Evolutionary conservation across 179 eudicot species (phyloP).

Genomic region (Pouteria campechiana): DNA sequence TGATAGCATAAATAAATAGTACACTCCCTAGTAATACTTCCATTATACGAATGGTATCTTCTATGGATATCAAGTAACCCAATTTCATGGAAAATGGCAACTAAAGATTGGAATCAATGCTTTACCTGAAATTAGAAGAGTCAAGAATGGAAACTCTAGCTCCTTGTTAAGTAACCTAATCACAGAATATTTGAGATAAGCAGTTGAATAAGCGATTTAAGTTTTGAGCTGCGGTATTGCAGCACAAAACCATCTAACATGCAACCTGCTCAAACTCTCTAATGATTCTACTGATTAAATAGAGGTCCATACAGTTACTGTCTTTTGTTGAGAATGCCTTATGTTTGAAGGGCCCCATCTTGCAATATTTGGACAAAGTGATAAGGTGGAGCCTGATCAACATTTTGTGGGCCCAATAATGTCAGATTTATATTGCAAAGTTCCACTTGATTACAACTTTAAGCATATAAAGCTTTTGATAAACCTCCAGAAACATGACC

Average conservation of each 20-base stretch:
- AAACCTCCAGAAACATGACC: no score
- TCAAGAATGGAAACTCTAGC: slow-evolving; percentile 81
- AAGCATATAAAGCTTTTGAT: no score
- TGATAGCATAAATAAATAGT: no score
- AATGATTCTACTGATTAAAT: background rate
- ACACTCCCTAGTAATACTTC: no score
- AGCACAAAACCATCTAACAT: no score
- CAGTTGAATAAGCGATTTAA: background rate
- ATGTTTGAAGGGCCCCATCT: no score
- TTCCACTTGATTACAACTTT: background rate
- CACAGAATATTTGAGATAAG: background rate
- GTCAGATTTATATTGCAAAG: background rate
- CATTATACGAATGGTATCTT: no score
- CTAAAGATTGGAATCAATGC: no score
- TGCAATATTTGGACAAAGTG: no score
- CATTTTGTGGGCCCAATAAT: background rate
- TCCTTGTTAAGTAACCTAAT: slow-evolving; percentile 54
- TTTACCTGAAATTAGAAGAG: slow-evolving; percentile 91
- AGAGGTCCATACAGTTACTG: slow-evolving; percentile 51
- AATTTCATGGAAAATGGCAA: no score
- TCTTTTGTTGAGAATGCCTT: no score
- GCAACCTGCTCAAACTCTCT: background rate
- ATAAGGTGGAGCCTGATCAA: background rate
- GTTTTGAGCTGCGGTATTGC: background rate
- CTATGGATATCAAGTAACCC: no score